These are phyloP conservation scores for Phalaenopsis hybrid DNA, from an alignment of 116 monocot genomes.

Conservation along the genomic window DNA sequence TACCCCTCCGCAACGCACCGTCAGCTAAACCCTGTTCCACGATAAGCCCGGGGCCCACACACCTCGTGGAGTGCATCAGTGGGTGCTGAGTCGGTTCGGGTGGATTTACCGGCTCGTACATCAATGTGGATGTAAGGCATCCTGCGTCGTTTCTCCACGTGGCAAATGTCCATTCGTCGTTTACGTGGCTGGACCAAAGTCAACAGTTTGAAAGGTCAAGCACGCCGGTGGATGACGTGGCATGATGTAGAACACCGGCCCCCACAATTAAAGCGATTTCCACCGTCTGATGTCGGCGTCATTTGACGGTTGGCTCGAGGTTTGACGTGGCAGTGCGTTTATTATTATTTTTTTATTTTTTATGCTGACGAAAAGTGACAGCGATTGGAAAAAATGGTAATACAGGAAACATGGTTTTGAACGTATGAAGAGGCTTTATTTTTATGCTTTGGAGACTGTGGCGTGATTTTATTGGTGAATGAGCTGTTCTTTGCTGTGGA, in stretches of 20 bases:
- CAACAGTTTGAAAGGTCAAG: not conserved
- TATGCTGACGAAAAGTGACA: not conserved
- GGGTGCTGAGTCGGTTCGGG: no score
- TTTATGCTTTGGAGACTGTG: no score
- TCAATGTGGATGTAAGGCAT: not conserved
- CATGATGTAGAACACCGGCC: not conserved
- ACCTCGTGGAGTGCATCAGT: no score
- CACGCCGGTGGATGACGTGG: constrained; percentile 1
- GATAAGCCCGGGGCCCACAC: no score
- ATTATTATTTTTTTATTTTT: not conserved
- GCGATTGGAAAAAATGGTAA: not conserved
- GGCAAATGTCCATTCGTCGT: not conserved
- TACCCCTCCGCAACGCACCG: no score
- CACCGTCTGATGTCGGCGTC: no score
- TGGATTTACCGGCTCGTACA: no score
- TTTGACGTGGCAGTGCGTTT: not conserved
- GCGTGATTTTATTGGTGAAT: no score
- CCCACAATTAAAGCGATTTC: not conserved
- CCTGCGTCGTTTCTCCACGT: not conserved
- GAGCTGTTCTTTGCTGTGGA: no score
- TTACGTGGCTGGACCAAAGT: not conserved
- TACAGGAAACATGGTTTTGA: not conserved
- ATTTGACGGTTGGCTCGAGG: not conserved
- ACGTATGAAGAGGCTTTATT: not conserved
- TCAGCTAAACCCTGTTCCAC: no score